Base-by-base conservation (phyloP, 805 yeast genomes). In the Candida xiaguanensis region DNA sequence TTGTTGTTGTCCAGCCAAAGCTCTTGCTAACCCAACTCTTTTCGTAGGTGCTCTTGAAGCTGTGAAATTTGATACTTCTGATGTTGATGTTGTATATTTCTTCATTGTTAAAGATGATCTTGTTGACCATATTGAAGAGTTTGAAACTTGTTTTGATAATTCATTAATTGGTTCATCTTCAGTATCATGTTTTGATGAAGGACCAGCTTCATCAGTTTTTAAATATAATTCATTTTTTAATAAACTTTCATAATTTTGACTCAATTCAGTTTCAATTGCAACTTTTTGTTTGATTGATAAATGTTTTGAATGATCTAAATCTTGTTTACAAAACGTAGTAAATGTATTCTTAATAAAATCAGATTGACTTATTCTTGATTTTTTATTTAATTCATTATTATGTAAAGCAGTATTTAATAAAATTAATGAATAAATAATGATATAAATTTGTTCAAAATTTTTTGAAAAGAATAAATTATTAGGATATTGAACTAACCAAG, bases 371-470 rank as follows among this genome's bases (percentile, higher is more conserved):
- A 68, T 68, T 44, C 60, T 63, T 25, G 64, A 56, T 42, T 61
- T 65, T 41, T 55, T 61, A 45, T 55, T 59, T 12, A 68, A 52
- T 45, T 64, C 73, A 16, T 24, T 20, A 41, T 81, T 81, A 61
- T 86, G 88, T 27, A 86, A 62, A 39, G 88, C 89, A 0, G 95
- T 84, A 58, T 87, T 87, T 38, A 85, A 66, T 37, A 87, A 72
- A 37, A 87, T 68, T 48, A 87, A 62, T 2, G 89, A 74, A 59
- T 85, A 87, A 26, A 85, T 70, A 3, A 85, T 72, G 23, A 87
- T 77, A 58, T 85, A 87, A 43, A 84, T 65, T 40, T 63, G 79
- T 37, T 70, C 85, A 45, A 66, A 64, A 52, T 68, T 74, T 40
- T 59, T 61, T 52, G 73, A 77, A 54, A 67, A 72, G 54, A 66